Evolutionary conservation across 2,329 filamentous ascomycete species (phyloP).

Genomic region (Coniosporium uncinatum): DNA sequence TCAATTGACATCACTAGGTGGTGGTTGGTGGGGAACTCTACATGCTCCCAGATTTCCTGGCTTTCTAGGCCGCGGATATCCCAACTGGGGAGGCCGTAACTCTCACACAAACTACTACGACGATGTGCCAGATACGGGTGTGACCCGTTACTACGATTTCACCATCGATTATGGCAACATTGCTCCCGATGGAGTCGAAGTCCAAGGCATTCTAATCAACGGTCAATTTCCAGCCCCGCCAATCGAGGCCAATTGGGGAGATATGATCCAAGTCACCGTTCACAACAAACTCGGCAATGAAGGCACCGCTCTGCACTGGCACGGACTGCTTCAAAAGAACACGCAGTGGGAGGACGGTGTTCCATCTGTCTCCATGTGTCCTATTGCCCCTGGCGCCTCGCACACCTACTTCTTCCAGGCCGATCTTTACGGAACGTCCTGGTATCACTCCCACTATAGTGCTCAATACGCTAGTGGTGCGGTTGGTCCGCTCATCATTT

Average conservation of each 20-base stretch:
- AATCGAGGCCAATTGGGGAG: constrained; percentile 30
- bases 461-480: constrained; percentile 20
- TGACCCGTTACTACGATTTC: constrained; percentile 21
- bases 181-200: constrained; percentile 20
- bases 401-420: constrained; percentile 19
- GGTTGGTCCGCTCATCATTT: constrained; percentile 17
- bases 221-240: constrained; percentile 25
- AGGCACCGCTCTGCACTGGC: constrained; percentile 26
- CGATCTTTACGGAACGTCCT: constrained; percentile 9
- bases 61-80: too few relatives aligned
- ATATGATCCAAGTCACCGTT: constrained; percentile 14
- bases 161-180: constrained; percentile 9
- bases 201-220: constrained; percentile 23
- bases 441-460: constrained; percentile 15
- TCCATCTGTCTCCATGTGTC: constrained; percentile 21
- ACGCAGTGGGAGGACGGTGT: constrained; percentile 28
- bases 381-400: constrained; percentile 21
- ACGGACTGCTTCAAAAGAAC: constrained; percentile 21
- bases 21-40: too few relatives aligned
- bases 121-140: constrained; percentile 21
- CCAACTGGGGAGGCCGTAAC: too few relatives aligned
- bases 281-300: constrained; percentile 18
- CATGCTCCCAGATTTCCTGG: too few relatives aligned
- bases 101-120: constrained; percentile 11
- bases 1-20: too few relatives aligned